A percentile compares a stretch with the other conserved stretches of the same genome.
These are phyloP conservation scores for Boletus reticulatus DNA, from an alignment of 768 basidiomycete genomes.

Conservation along the genomic window DNA sequence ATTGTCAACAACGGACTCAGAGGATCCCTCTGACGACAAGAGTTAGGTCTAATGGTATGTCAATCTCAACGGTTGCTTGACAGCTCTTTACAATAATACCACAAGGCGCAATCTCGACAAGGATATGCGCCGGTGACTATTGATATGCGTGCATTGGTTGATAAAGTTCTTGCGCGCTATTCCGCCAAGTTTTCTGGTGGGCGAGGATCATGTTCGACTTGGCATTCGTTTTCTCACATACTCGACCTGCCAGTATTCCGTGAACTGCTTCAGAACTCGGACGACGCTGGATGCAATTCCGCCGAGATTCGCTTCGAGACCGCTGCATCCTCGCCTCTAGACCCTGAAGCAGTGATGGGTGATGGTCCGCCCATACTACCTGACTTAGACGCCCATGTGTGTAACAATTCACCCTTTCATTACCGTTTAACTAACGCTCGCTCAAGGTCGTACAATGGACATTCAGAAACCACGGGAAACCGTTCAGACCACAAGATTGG, in stretches of 20 bases:
- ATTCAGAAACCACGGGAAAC: slow-evolving; percentile 3
- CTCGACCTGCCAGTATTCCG: not conserved
- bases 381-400: not conserved
- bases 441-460: not conserved
- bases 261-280: slow-evolving; percentile 2
- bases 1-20: not conserved
- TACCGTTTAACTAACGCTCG: not conserved
- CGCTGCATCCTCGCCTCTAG: not conserved
- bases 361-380: not conserved
- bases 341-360: not conserved
- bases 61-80: not conserved
- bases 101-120: not conserved
- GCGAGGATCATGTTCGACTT: not conserved
- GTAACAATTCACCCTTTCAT: not conserved
- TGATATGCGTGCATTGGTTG: not conserved
- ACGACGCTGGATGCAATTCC: not conserved
- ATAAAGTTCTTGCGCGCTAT: slow-evolving; percentile 3
- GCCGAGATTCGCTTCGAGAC: slow-evolving; percentile 1
- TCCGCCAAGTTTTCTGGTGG: slow-evolving; percentile 1
- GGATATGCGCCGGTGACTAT: not conserved
- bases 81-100: not conserved
- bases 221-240: not conserved
- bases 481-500: not conserved
- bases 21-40: not conserved
- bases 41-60: not conserved